A percentile compares a stretch with the other conserved stretches of the same genome.
Conservation (phyloP, 2,329 filamentous ascomycete genomes). For the Stemphylium beticola region DNA sequence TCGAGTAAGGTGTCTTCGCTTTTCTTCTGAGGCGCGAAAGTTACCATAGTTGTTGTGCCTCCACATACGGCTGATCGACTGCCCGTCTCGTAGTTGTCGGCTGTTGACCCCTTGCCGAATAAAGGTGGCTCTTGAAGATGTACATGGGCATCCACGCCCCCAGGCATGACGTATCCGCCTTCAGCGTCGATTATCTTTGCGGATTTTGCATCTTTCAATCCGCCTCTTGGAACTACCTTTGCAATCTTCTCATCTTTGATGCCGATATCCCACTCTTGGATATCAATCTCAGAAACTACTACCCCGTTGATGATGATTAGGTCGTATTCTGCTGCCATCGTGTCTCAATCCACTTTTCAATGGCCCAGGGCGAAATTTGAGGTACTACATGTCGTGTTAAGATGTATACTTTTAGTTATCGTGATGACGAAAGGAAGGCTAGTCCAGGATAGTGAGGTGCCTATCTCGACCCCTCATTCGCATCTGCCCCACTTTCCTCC, state of each 20-base stretch:
- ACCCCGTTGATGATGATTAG: slow-evolving; percentile 53
- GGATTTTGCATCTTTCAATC: slow-evolving; percentile 36
- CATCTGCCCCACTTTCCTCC: slow-evolving; percentile 15
- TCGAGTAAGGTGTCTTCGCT: slow-evolving; percentile 53
- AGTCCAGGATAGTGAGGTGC: slow-evolving; percentile 24
- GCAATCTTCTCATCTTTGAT: slow-evolving; percentile 53
- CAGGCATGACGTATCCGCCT: slow-evolving; percentile 55
- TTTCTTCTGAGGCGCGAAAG: slow-evolving; percentile 57
- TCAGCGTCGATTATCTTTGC: slow-evolving; percentile 51
- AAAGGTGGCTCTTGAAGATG: slow-evolving; percentile 55
- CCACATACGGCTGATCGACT: slow-evolving; percentile 56
- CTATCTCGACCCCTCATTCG: slow-evolving; percentile 36
- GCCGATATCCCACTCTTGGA: slow-evolving; percentile 51
- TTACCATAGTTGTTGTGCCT: slow-evolving; percentile 58
- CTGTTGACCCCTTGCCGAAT: slow-evolving; percentile 52
- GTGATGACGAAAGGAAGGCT: slow-evolving; percentile 15
- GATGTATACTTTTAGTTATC: slow-evolving; percentile 7
- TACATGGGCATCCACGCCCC: slow-evolving; percentile 56
- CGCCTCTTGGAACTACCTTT: slow-evolving; percentile 41
- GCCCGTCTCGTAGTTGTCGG: slow-evolving; percentile 51
- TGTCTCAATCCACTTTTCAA: background rate
- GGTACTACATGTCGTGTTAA: background rate
- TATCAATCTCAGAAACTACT: slow-evolving; percentile 50
- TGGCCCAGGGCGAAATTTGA: background rate
- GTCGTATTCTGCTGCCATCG: slow-evolving; percentile 39